Evolutionary conservation across 108 stramenopile genomes (phyloP), one percentile per base, ranked within the genome.

Genomic region (Halocafeteria seosinensis): DNA sequence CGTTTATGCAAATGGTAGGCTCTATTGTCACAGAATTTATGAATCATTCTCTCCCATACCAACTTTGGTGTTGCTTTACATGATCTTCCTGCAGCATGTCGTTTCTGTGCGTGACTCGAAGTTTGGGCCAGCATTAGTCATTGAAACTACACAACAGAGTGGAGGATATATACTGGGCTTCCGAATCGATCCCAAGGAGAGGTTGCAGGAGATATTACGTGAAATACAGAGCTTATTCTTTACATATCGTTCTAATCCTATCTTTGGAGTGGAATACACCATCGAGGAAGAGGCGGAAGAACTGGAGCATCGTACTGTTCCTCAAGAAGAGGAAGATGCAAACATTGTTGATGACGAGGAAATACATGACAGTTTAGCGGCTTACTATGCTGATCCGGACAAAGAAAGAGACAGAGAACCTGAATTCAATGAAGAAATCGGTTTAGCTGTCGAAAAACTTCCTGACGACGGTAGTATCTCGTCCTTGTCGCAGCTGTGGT

Each of bases 141-240:
- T 83, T 17, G 78, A 78, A 62, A 83, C 82, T 3, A 72, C 38
- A 25, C 27, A 51, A 0, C 62, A 27, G 23, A 62, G 66, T 3
- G 83, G 83, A 13, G 72, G 72, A 6, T 84, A 82, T 57, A 68
- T 75, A 24, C 72, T 84, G 17, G 81, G 81, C 11, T 78, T 78
- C 58, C 55, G 61, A 21, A 34, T 78, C 26, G 70, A 74, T 52
- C 77, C 77, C 29, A 32, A 42, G 34, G 69, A 71, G 61, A n/a
- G 35, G 55, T 9, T 50, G 28, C 42, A 60, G 11, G 73, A 62
- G 34, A 65, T 77, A 13, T 50, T 57, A 27, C 34, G 76, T 50
- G 80, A 79, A 57, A 38, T 83, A 23, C 24, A 27, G 1, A 50
- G 62, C 1, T 32, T 83, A 29, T 74, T 80, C 50, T 31, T 58